Base-by-base conservation (phyloP, 1,139 yeast species). In the Fermentozyma sake region DNA sequence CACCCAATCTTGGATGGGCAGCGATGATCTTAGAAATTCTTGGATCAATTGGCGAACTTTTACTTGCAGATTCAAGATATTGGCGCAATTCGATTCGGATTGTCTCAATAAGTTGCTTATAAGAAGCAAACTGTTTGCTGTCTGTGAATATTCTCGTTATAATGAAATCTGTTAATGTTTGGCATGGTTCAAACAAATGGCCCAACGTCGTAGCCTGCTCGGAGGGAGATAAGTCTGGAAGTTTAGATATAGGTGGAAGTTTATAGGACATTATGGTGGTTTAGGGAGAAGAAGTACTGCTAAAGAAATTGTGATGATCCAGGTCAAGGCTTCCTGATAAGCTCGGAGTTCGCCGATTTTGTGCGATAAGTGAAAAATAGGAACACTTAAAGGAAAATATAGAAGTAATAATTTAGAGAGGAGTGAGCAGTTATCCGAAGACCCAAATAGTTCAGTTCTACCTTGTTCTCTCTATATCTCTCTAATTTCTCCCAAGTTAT, bases 1-100 rank as follows among this genome's bases (percentile, higher is more conserved):
- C 86, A 1, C 89, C 96, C 16, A 87, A 63, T 33, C 96, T 64
- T n/a, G 96, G 96, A 55, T 87, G 96, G 0, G 96, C 95, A 1
- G 85, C 78, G 12, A 87, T 72, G 31, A 81, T 79, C 24, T 68
- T 57, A 27, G 68, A 46, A 6, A 74, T 50, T 13, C 54, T 48
- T 1, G 59, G 57, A 20, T 66, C 52, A 4, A 52, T 34, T 1
- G 45, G 38, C 5, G 15, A 15, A 3, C 37, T 38, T 3, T 34
- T 19, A 38, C 48, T 27, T 27, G 38, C 21, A 27, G 49, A 35
- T 37, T 50, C 35, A 12, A 72, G 51, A 17, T 65, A 53, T 1
- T 41, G 29, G 4, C 63, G 39, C 9, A 82, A 55, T 10, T 49
- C 46, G 0, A 23, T 13, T 32, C 84, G 60, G 5, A 67, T 58